Conservation (phyloP, 371 early-diverging fungal genomes). For the Mortierella sp. region DNA sequence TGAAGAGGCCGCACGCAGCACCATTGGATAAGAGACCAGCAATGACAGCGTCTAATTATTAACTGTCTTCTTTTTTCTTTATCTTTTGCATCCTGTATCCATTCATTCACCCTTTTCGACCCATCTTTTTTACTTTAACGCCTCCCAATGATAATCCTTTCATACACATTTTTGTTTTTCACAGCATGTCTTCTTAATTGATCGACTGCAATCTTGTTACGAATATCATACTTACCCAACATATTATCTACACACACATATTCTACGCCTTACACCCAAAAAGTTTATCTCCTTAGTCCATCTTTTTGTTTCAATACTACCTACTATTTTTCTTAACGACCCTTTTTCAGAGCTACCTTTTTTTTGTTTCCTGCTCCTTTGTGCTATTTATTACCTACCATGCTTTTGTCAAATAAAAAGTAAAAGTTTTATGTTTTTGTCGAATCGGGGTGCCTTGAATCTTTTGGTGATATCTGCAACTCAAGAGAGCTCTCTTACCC, state of each 20-base stretch:
- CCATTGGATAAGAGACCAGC: slow-evolving; percentile 30
- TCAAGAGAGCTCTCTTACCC: background rate
- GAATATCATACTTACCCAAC: slow-evolving; percentile 3
- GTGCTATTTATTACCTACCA: slow-evolving; percentile 2
- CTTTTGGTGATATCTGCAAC: background rate
- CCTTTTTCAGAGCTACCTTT: background rate
- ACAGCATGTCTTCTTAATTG: background rate
- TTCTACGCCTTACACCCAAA: background rate
- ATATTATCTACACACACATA: background rate
- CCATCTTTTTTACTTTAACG: background rate
- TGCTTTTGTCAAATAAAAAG: slow-evolving; percentile 8
- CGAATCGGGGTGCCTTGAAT: background rate
- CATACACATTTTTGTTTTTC: background rate
- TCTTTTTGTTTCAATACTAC: slow-evolving; percentile 1
- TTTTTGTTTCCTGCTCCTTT: background rate
- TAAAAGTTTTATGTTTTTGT: background rate
- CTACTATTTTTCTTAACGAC: background rate
- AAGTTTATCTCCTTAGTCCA: background rate
- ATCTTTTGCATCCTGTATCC: background rate
- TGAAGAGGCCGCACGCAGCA: slow-evolving; percentile 54
- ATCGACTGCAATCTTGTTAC: background rate
- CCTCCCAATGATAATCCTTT: background rate
- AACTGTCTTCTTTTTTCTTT: background rate
- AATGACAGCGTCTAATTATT: background rate
- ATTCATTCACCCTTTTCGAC: background rate